phyloP scores from a whole-genome alignment of 805 yeast species.

The Teunomyces pallodes region DNA sequence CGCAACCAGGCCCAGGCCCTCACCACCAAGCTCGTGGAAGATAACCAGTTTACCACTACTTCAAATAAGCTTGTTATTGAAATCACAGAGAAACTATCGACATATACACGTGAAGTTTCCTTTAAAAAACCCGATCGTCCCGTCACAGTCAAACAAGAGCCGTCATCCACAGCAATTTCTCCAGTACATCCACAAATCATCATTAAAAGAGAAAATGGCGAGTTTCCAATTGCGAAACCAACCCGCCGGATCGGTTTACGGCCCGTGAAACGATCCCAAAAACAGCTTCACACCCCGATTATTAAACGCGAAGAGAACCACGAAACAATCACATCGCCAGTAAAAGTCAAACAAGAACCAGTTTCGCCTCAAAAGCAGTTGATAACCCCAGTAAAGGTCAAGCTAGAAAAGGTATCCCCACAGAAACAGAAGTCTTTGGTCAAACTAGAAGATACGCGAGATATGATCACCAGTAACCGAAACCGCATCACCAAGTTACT shows the following conservation, averaged over 20 bases:
- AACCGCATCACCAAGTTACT: not conserved
- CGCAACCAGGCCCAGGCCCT: conserved; percentile 15
- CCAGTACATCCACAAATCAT: not conserved
- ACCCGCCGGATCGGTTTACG: not conserved
- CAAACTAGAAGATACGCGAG: not conserved
- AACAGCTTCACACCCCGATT: not conserved
- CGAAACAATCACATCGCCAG: not conserved
- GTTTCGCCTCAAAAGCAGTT: not conserved
- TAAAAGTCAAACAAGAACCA: not conserved
- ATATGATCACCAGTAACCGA: not conserved
- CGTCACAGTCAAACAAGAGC: not conserved
- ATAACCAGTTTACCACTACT: conserved; percentile 24
- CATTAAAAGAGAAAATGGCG: not conserved
- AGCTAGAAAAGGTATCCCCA: not conserved
- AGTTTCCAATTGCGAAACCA: not conserved
- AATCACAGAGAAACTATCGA: conserved; percentile 3
- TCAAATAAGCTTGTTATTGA: conserved; percentile 22
- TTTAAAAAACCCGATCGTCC: conserved; percentile 1
- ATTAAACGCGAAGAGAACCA: not conserved
- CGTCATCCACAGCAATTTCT: not conserved
- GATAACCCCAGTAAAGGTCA: not conserved
- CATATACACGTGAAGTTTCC: not conserved
- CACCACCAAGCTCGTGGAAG: conserved; percentile 10
- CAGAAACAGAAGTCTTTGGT: not conserved
- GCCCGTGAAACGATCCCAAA: not conserved